Evolutionary conservation across 257 asterid species (phyloP).

Genomic region (Rhazya stricta): DNA sequence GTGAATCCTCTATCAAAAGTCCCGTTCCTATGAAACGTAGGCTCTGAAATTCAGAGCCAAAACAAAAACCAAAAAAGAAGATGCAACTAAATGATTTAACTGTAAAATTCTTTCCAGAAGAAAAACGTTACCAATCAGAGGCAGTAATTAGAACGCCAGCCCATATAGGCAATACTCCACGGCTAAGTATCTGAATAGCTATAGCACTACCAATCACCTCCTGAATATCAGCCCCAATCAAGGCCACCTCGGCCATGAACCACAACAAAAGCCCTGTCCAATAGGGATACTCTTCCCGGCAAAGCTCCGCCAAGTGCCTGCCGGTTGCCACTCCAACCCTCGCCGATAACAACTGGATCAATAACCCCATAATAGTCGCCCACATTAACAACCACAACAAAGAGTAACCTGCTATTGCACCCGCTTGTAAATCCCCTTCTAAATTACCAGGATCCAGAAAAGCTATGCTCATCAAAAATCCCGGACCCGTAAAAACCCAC

Average conservation of each 20-base stretch:
- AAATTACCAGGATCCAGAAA: slow-evolving; percentile 93
- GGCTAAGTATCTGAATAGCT: slow-evolving; percentile 82
- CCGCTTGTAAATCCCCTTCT: slow-evolving; percentile 95
- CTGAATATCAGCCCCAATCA: slow-evolving; percentile 94
- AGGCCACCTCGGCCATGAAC: slow-evolving; percentile 91
- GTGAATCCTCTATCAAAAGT: not conserved
- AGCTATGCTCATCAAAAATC: slow-evolving; percentile 87
- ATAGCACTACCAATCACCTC: slow-evolving; percentile 97
- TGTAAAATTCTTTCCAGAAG: not conserved
- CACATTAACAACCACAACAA: slow-evolving; percentile 78
- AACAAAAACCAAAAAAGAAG: not conserved
- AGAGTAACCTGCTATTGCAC: slow-evolving; percentile 93
- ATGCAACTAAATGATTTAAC: not conserved
- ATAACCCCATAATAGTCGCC: slow-evolving; percentile 85
- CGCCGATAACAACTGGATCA: slow-evolving; percentile 77
- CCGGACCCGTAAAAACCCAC: slow-evolving; percentile 92
- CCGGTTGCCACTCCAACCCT: slow-evolving; percentile 93
- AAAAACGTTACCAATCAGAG: slow-evolving; percentile 62
- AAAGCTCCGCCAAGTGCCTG: slow-evolving; percentile 85
- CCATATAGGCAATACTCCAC: slow-evolving; percentile 73
- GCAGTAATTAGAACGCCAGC: slow-evolving; percentile 90
- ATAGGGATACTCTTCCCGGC: slow-evolving; percentile 81
- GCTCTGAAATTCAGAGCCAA: not conserved
- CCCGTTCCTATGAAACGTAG: not conserved
- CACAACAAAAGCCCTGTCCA: slow-evolving; percentile 79